phyloP scores from a whole-genome alignment of 2,329 filamentous ascomycete species.

The Aspergillus sp. region DNA sequence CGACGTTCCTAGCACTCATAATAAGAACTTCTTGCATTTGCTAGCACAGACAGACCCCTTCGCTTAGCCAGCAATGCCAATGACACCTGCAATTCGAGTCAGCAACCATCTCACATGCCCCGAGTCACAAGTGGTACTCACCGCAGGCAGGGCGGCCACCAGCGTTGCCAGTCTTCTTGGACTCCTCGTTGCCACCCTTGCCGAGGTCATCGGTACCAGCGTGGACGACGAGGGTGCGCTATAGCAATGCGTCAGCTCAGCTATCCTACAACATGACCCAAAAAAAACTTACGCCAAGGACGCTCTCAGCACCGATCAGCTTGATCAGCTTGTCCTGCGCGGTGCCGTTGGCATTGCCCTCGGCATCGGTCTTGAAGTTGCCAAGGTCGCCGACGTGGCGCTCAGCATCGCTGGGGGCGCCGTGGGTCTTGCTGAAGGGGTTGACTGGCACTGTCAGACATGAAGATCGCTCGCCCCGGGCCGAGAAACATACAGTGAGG shows the following conservation, averaged over 20 bases:
- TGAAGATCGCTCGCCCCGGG: too few species aligned
- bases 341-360: constrained; percentile 81
- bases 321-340: constrained; percentile 76
- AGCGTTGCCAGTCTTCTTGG: constrained; percentile 96
- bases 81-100: constrained; percentile 53
- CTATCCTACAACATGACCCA: not conserved
- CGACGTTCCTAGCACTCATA: constrained; percentile 13
- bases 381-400: constrained; percentile 97
- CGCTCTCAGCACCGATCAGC: constrained; percentile 90
- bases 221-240: constrained; percentile 94
- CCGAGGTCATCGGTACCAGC: constrained; percentile 94
- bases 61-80: constrained; percentile 70
- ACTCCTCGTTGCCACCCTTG: constrained; percentile 84
- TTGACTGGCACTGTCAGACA: constrained; percentile 87
- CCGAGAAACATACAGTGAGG: constrained; percentile 97
- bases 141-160: constrained; percentile 89
- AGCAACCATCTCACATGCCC: constrained; percentile 5
- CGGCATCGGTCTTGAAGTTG: constrained; percentile 89
- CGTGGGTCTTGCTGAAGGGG: constrained; percentile 86
- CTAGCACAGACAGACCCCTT: too few species aligned
- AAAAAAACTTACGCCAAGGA: constrained; percentile 64
- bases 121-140: constrained; percentile 39
- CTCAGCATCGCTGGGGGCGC: constrained; percentile 68
- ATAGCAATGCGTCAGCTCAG: constrained; percentile 10
- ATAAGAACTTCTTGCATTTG: too few species aligned